phyloP scores from a whole-genome alignment of 306 rosid species.

The Dryas alaskensis region DNA sequence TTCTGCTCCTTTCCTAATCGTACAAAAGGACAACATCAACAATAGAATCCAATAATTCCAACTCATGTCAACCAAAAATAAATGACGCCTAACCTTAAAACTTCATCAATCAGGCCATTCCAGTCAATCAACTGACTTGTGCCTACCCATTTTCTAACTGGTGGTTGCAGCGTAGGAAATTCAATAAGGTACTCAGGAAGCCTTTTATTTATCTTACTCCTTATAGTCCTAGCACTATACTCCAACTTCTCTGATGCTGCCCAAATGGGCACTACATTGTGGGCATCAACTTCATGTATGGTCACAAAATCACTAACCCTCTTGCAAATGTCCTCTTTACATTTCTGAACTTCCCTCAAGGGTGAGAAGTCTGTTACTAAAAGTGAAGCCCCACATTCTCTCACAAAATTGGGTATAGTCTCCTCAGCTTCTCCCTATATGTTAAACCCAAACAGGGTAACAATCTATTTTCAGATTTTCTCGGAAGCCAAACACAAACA shows the following conservation, averaged over 20 bases:
- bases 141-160: constrained; percentile 52
- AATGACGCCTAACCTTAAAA: constrained; percentile 54
- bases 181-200: constrained; percentile 76
- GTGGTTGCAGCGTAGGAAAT: constrained; percentile 58
- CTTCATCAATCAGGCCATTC: constrained; percentile 63
- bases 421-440: constrained; percentile 82
- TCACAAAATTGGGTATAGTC: constrained; percentile 62
- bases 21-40: constrained; percentile 20
- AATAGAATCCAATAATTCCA: constrained; percentile 10
- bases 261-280: constrained; percentile 88
- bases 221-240: constrained; percentile 76
- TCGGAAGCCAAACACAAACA: neutral
- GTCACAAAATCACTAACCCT: constrained; percentile 54
- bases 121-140: constrained; percentile 41
- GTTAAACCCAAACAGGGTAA: neutral
- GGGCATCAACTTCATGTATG: constrained; percentile 89
- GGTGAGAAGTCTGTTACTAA: constrained; percentile 89
- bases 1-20: constrained; percentile 67
- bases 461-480: neutral
- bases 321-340: constrained; percentile 73
- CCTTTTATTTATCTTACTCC: constrained; percentile 74
- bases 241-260: constrained; percentile 85
- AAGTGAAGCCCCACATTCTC: constrained; percentile 80
- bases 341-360: constrained; percentile 56
- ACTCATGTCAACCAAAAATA: neutral